A percentile compares a stretch with the other conserved stretches of the same genome.
These are phyloP conservation scores for Themeda triandra DNA, from an alignment of 176 grass and related monocot genomes.

Conservation along the genomic window DNA sequence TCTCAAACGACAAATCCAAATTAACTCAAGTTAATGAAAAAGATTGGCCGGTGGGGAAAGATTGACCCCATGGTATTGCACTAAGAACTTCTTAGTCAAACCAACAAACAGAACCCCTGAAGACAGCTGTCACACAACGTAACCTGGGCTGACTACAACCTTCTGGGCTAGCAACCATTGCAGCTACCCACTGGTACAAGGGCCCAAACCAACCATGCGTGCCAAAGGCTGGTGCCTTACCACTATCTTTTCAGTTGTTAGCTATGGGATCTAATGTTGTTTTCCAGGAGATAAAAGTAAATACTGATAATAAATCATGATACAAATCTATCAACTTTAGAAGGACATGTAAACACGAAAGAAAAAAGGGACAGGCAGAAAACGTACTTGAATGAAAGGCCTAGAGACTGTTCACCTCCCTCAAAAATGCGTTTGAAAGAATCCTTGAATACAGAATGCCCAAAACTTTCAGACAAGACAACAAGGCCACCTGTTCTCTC, in stretches of 20 bases:
- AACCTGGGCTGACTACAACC: background rate
- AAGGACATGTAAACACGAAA: no score
- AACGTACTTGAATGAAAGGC: slow-evolving; percentile 98
- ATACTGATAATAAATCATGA: background rate
- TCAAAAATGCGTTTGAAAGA: slow-evolving; percentile 96
- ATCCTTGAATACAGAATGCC: slow-evolving; percentile 93
- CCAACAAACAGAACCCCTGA: background rate
- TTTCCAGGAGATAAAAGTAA: background rate
- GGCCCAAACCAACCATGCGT: background rate
- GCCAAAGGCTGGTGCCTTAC: background rate
- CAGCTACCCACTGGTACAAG: background rate
- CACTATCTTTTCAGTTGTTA: background rate
- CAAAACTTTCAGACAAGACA: slow-evolving; percentile 98
- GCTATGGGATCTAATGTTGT: background rate
- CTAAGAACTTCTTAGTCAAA: background rate
- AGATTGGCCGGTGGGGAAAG: background rate
- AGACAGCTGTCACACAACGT: background rate
- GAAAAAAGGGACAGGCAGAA: background rate
- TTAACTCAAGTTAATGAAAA: background rate
- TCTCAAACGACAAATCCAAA: background rate
- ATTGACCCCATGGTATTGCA: background rate
- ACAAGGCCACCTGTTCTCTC: slow-evolving; percentile 99
- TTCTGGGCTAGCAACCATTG: background rate
- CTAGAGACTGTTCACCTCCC: slow-evolving; percentile 75
- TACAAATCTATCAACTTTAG: no score